Percentiles rank a stretch among this genome's conserved stretches.
Conservation (phyloP, 352 stramenopile species). For the Phytophthora fragariaefolia region DNA sequence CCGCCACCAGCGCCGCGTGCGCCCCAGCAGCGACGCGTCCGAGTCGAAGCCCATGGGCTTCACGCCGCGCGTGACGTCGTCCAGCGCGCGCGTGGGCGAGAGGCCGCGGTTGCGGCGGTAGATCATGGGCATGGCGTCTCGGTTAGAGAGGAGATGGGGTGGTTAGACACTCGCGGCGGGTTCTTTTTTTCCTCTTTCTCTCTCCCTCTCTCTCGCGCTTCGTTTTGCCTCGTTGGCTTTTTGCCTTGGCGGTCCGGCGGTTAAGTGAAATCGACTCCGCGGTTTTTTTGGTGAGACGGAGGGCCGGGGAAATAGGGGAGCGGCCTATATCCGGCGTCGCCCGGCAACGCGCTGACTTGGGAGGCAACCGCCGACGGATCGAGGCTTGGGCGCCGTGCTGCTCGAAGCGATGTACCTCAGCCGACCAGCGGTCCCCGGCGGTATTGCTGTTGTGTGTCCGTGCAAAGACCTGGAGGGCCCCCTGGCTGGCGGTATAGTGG, state of each 20-base stretch:
- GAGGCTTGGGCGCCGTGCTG: too few species aligned
- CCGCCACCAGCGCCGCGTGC: constrained; percentile 39
- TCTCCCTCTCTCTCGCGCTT: too few species aligned
- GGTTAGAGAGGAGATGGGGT: constrained; percentile 1
- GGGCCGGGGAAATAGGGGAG: background rate
- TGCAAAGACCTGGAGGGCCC: constrained; percentile 27
- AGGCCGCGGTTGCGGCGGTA: constrained; percentile 60
- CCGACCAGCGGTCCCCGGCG: constrained; percentile 23
- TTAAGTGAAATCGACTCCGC: constrained; percentile 21
- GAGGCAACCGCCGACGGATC: background rate
- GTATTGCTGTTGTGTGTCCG: constrained; percentile 36
- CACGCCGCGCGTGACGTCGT: constrained; percentile 30
- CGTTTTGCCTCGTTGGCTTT: too few species aligned
- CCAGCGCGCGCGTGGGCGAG: constrained; percentile 37
- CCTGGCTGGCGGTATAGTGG: constrained; percentile 18
- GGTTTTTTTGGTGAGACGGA: constrained; percentile 14
- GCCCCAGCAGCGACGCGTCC: constrained; percentile 33
- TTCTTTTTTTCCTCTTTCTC: background rate
- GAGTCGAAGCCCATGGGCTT: constrained; percentile 22
- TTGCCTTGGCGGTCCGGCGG: background rate
- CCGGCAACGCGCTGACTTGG: constrained; percentile 1
- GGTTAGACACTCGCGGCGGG: background rate
- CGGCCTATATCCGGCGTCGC: constrained; percentile 4
- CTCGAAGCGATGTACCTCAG: constrained; percentile 3
- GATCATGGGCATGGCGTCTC: constrained; percentile 56